A percentile compares a stretch with the other conserved stretches of the same genome.
Evolutionary conservation across 129 eudicot genomes (phyloP).

Genomic region (Glebionis coronaria): DNA sequence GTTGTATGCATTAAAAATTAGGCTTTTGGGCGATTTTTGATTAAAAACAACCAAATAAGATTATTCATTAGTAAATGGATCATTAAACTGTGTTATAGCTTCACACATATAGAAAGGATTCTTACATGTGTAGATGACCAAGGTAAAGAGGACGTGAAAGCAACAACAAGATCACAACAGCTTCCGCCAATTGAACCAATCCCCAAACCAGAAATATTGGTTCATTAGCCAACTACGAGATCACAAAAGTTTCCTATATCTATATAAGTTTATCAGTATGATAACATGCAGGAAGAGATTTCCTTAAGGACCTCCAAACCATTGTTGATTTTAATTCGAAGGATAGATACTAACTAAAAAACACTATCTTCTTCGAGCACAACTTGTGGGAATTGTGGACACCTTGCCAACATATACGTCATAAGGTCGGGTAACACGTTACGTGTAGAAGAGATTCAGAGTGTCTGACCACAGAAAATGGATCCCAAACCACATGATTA

Average conservation of each 20-base stretch:
- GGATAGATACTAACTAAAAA: constrained; percentile 50
- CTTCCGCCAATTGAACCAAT: no score
- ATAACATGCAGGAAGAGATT: constrained; percentile 15
- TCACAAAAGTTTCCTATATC: no score
- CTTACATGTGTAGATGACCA: no score
- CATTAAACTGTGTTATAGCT: neutral
- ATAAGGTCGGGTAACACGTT: constrained; percentile 16
- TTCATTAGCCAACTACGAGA: no score
- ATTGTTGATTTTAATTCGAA: no score
- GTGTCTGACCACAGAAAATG: constrained; percentile 81
- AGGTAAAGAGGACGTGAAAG: no score
- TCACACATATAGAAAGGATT: no score
- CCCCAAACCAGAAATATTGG: no score
- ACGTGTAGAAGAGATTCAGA: constrained; percentile 71
- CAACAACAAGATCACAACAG: no score
- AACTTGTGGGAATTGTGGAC: constrained; percentile 76
- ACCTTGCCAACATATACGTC: constrained; percentile 36
- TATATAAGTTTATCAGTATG: no score
- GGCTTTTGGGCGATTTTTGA: neutral
- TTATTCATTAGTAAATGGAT: neutral
- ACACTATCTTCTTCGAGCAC: constrained; percentile 66
- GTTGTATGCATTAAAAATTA: neutral
- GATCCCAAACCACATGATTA: constrained; percentile 53
- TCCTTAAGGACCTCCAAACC: no score
- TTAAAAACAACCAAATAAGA: neutral